Evolutionary conservation across 371 early-diverging fungal species (phyloP).

Genomic region (Chytridiales sp.): DNA sequence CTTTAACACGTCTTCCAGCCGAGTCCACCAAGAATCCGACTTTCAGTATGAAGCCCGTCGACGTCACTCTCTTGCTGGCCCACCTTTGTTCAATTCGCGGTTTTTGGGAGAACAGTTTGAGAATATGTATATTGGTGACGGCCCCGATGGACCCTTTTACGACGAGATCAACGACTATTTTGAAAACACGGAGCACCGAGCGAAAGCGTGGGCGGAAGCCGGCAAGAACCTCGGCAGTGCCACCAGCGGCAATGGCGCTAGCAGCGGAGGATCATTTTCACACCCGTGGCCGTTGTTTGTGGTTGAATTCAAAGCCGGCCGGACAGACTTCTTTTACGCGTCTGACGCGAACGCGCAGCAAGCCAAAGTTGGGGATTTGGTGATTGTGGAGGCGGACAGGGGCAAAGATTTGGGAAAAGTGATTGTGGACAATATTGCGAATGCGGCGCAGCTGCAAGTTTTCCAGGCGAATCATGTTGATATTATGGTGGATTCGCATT

Average conservation of each 20-base stretch:
- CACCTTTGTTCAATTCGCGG: constrained; percentile 28
- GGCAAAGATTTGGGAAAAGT: constrained; percentile 93
- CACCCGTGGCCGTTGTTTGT: constrained; percentile 64
- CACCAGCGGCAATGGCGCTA: constrained; percentile 14
- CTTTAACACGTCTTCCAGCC: not conserved
- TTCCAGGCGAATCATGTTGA: constrained; percentile 53
- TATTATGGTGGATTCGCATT: constrained; percentile 40
- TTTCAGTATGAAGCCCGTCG: constrained; percentile 37
- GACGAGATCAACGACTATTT: constrained; percentile 57
- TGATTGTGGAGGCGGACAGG: constrained; percentile 95
- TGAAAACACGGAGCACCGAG: constrained; percentile 55
- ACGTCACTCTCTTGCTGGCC: constrained; percentile 53
- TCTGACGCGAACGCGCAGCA: constrained; percentile 48
- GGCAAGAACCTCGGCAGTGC: constrained; percentile 53
- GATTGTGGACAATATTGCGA: constrained; percentile 57
- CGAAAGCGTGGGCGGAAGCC: constrained; percentile 56
- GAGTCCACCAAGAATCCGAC: constrained; percentile 7
- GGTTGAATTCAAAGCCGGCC: constrained; percentile 86
- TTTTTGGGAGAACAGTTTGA: constrained; percentile 36
- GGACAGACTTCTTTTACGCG: constrained; percentile 75
- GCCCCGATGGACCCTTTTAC: constrained; percentile 29
- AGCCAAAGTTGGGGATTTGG: constrained; percentile 68
- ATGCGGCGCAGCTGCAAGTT: constrained; percentile 54
- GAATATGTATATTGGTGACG: constrained; percentile 24
- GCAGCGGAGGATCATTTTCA: constrained; percentile 13